Evolutionary conservation across 306 rosid species (phyloP), one percentile per base, ranked within the genome.

Genomic region (Quercus wislizeni): DNA sequence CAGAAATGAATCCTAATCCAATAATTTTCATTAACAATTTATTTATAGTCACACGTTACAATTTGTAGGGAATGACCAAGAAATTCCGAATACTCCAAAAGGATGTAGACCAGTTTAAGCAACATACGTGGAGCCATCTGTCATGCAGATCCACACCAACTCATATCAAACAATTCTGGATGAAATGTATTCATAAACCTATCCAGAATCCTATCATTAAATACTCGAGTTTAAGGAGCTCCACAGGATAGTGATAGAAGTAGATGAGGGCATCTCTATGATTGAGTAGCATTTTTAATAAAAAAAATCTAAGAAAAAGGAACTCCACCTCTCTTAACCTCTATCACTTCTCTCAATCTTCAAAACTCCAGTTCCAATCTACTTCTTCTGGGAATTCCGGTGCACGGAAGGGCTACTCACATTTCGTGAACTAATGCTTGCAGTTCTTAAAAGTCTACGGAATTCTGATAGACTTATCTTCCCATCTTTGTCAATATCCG

Each of bases 401-500:
- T 71, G 84, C 38, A 10, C 64, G 9, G 77, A 1, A 23, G 94
- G 89, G 85, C 90, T 86, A 17, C 76, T 52, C 55, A 88, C 78
- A 0, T 63, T 86, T 75, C 88, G 82, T 9, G 99, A 88, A 87
- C 91, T 77, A 17, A 96, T 83, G 88, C 99, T 96, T 33, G 99
- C 99, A 38, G 96, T 90, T 90, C 99, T 91, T 72, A 96, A 80
- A 83, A 96, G 99, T 76, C 86, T 89, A 3, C 98, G 92, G 71
- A 96, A 96, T 76, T 96, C 99, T 13, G 94, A 79, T 52, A 96
- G 82, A 86, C 99, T 96, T 82, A 96, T 93, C 75, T 85, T 93
- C 78, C 99, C 99, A 73, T 96, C 99, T 79, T 87, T 93, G 88
- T 96, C 98, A 13, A 96, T 86, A 74, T 96, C 99, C 0, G 98